Evolutionary conservation across 1,284 basidiomycete species (phyloP).

Genomic region (Ganoderma lucidum): DNA sequence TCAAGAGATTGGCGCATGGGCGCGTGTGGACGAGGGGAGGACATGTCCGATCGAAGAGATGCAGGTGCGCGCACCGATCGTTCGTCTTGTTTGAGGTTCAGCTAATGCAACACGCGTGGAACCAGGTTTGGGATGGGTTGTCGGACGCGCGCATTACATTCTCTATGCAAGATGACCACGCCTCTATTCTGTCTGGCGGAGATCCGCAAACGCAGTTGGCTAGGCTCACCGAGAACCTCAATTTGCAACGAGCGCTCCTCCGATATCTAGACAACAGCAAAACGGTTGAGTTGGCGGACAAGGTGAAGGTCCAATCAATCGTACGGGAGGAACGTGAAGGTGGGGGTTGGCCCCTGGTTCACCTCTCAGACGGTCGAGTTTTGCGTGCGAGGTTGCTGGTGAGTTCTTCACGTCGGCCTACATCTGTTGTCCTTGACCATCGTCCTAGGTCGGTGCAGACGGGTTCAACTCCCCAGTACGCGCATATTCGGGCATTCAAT

Average conservation of each 20-base stretch:
- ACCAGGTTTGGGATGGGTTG: constrained; percentile 89
- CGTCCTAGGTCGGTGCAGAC: constrained; percentile 87
- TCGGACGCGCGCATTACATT: constrained; percentile 85
- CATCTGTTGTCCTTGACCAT: constrained; percentile 19
- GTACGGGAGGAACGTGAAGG: constrained; percentile 50
- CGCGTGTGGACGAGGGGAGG: constrained; percentile 74
- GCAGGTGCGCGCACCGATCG: constrained; percentile 61
- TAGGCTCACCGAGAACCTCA: constrained; percentile 88
- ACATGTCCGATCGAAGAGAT: constrained; percentile 84
- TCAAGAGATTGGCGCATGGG: constrained; percentile 86
- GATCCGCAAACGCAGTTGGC: constrained; percentile 60
- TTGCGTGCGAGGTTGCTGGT: constrained; percentile 65
- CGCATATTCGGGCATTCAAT: constrained; percentile 85
- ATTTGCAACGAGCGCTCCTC: constrained; percentile 86
- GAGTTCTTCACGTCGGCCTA: constrained; percentile 34
- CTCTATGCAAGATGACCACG: constrained; percentile 54
- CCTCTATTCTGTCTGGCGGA: constrained; percentile 45
- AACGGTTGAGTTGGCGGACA: constrained; percentile 66
- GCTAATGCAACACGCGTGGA: not conserved
- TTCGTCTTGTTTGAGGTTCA: constrained; percentile 1
- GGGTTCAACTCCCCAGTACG: constrained; percentile 96
- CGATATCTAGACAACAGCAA: constrained; percentile 56
- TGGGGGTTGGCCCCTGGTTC: constrained; percentile 79
- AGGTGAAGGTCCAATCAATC: constrained; percentile 75
- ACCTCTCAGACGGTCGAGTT: constrained; percentile 66